phyloP scores from a whole-genome alignment of 176 grass and related monocot species.

The maize (Zea mays) region Zm-B73-REFERENCE-NAM-5.0 NC_050102.1:130186001-130186500 shows the following conservation, averaged over 20 bases:
- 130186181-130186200: background rate
- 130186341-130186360: background rate
- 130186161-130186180: background rate
- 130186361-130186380: conserved; percentile 74
- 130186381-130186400: conserved; percentile 77
- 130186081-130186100: conserved; percentile 6
- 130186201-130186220: conserved; percentile 7
- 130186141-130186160: conserved; percentile 22
- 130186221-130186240: conserved; percentile 3
- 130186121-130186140: background rate
- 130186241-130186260: background rate
- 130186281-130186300: background rate
- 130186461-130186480: conserved; percentile 73
- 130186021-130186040: background rate
- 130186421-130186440: conserved; percentile 84
- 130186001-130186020: background rate
- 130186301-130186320: conserved; percentile 13
- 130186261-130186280: background rate
- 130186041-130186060: background rate
- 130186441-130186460: conserved; percentile 90
- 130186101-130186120: background rate
- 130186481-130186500: conserved; percentile 54
- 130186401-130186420: conserved; percentile 69
- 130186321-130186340: conserved; percentile 1
- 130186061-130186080: conserved; percentile 16